Evolutionary conservation across 2,329 filamentous ascomycete species (phyloP), one percentile per base, ranked within the genome.

Genomic region (Endocalyx cinctus): DNA sequence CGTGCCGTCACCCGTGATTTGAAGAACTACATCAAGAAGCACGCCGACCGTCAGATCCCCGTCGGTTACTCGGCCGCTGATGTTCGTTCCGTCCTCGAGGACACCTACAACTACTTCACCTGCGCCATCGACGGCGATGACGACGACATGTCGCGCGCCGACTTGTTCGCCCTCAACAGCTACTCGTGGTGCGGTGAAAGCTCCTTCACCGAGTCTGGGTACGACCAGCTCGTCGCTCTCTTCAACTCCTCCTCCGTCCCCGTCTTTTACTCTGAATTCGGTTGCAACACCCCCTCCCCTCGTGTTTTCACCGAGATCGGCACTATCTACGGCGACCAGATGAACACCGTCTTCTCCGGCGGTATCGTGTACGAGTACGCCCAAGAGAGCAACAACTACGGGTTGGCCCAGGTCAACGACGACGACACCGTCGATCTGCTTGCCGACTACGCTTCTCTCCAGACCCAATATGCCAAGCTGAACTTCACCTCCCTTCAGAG

Each of bases 51-150:
- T 48, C 48, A 64, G 39, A 84, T 89, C 45, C 84, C 84, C 15
- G 82, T 88, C 37, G 84, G 84, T 27, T 89, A 89, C 70, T 87
- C 83, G 6, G 84, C 84, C 39, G 84, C 84, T 30, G 84, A 89
- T 56, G 85, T 90, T 27, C 80, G 84, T 39, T 64, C 74, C 2
- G 77, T 86, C 27, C 74, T 89, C 16, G 69, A 80, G 54, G 85
- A 89, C 50, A 82, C 76, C 34, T 88, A 74, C 76, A 78, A 83
- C 56, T 89, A 85, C 64, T 70, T 88, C 63, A 72, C 83, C 55
- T 89, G 84, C 63, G 64, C 71, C 27, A 66, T 70, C 23, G 60
- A 71, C 11, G 70, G 64, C 31, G 68, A 77, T 27, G 51, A 59
- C n/a, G 57, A 67, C 33, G 71, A 82, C 54, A 69, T 74, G 55